Base-by-base conservation (phyloP, 192 early-diverging fungal genomes). In the Diversispora eburnea region DNA sequence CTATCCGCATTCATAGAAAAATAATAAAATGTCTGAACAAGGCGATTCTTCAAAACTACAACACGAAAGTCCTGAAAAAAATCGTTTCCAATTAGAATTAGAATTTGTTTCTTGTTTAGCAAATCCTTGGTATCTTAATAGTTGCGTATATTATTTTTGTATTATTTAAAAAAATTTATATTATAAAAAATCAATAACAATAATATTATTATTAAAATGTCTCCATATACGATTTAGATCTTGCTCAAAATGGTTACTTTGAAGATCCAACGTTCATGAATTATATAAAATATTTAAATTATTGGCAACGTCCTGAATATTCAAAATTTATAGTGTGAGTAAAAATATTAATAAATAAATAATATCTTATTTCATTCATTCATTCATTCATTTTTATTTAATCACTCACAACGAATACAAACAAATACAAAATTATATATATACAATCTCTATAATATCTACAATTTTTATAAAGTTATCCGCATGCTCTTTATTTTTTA, bases 91-190 rank as follows among this genome's bases (percentile, higher is more conserved):
- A 76, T 87, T 95, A 19, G 95, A 98, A 80, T 86, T 98, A 47
- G 96, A 98, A 82, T 98, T 98, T 86, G 84, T 98, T 13, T 94
- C 96, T 80, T 94, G 92, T 74, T 83, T 98, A 13, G 87, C 94
- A 47, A 98, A 97, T 79, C 96, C 96, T 19, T 90, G 89, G 88
- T 98, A 98, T 74, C 84, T 98, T 48, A 92, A 95, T 76, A 86
- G 90, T 87, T 25, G 51, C 58, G 55, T 39, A 9, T 9, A 56
- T 13, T 49, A 33, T 6, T 46, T 58, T 39, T 10, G 25, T 9
- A 10, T 60, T 22, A 51, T n/a, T 22, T 22, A 46, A 39, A 61
- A 15, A 67, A 25, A 20, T 41, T 54, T 6, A 39, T 12, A 25
- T 49, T 71, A 19, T 56, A n/a, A n/a, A n/a, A n/a, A n/a, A n/a